Conservation (phyloP, 2,329 filamentous ascomycete species). For the Sarocladiaceae sp. region DNA sequence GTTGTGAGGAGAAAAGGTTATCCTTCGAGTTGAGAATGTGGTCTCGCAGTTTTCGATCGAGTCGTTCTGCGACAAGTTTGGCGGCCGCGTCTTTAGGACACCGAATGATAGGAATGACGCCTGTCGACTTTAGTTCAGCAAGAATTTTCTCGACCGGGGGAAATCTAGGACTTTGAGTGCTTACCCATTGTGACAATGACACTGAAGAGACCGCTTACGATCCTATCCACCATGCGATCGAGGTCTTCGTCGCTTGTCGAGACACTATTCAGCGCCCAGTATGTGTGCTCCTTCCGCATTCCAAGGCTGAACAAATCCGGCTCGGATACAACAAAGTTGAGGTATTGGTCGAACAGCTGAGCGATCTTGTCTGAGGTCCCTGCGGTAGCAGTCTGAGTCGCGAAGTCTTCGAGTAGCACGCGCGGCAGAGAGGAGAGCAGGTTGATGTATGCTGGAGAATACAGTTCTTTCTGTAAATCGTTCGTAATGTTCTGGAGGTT, state of each 20-base stretch:
- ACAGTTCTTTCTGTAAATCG: conserved; percentile 83
- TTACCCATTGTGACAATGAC: conserved; percentile 96
- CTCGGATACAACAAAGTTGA: conserved; percentile 96
- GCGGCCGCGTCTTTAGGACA: conserved; percentile 91
- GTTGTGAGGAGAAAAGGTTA: conserved; percentile 79
- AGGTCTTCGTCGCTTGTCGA: conserved; percentile 87
- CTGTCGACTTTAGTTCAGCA: conserved; percentile 33
- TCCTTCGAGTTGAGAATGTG: conserved; percentile 98
- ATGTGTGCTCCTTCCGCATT: conserved; percentile 84
- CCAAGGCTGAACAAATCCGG: conserved; percentile 93
- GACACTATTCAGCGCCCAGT: conserved; percentile 94
- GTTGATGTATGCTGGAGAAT: conserved; percentile 93
- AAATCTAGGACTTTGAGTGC: conserved; percentile 19
- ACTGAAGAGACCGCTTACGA: conserved; percentile 95
- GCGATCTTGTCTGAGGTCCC: conserved; percentile 86
- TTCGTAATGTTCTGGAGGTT: conserved; percentile 81
- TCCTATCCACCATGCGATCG: conserved; percentile 80
- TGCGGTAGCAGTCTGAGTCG: conserved; percentile 76
- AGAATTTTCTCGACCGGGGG: neutral
- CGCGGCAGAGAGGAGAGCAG: conserved; percentile 92
- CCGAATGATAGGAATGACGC: conserved; percentile 89
- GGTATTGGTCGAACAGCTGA: conserved; percentile 92
- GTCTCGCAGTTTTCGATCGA: conserved; percentile 92
- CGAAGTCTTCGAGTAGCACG: conserved; percentile 90
- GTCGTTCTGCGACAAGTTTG: conserved; percentile 88